Evolutionary conservation across 345 rosid species (phyloP).

Genomic region (Aquilaria malaccensis): DNA sequence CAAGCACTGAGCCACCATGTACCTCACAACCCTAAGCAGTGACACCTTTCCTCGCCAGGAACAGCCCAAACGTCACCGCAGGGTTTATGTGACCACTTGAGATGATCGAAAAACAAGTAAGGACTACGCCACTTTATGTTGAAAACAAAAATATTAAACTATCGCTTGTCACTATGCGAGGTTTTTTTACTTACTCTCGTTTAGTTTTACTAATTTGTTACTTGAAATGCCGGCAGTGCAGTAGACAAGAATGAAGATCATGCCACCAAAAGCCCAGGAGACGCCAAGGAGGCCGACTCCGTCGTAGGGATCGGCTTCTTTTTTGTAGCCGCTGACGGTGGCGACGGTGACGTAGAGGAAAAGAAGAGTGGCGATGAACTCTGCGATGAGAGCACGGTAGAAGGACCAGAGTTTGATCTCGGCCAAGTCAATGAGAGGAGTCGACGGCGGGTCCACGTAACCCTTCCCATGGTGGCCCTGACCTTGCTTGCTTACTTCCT

Average conservation of each 20-base stretch:
- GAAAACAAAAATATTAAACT: neutral
- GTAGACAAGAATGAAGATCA: neutral
- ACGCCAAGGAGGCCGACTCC: slow-evolving; percentile 13
- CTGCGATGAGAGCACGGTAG: too few species aligned
- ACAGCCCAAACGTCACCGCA: slow-evolving; percentile 52
- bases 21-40: too few species aligned
- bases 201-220: neutral
- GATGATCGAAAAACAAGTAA: neutral
- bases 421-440: too few species aligned
- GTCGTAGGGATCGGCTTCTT: neutral
- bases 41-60: slow-evolving; percentile 1
- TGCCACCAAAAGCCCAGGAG: slow-evolving; percentile 15
- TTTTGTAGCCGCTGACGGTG: slow-evolving; percentile 12
- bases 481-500: too few species aligned
- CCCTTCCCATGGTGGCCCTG: too few species aligned
- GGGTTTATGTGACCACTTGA: slow-evolving; percentile 49
- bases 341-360: slow-evolving; percentile 6
- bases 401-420: too few species aligned
- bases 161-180: neutral
- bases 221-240: slow-evolving; percentile 18
- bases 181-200: neutral
- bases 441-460: too few species aligned
- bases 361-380: too few species aligned
- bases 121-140: neutral
- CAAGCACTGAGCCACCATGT: too few species aligned